phyloP scores from a whole-genome alignment of 495 filamentous ascomycete species.

The Paragyromitra xinjiangensis region DNA sequence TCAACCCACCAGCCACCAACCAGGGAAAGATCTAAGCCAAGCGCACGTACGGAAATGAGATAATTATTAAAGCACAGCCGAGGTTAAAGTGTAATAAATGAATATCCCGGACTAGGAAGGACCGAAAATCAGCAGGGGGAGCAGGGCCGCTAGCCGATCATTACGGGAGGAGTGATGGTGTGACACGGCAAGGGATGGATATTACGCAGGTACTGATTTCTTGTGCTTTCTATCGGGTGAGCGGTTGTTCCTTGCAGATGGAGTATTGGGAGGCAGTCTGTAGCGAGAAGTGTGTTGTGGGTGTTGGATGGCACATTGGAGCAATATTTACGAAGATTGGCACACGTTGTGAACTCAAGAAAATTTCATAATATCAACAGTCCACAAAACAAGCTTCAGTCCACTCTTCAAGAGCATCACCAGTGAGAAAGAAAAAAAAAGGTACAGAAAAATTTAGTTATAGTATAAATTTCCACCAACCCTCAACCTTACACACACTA shows the following conservation, averaged over 20 bases:
- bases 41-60: not conserved
- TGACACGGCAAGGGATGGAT: not conserved
- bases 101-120: not conserved
- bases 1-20: not conserved
- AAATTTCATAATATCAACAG: constrained; percentile 8
- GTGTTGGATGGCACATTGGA: not conserved
- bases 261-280: not conserved
- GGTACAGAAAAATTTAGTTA: constrained; percentile 22
- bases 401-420: constrained; percentile 4
- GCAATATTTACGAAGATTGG: not conserved
- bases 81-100: not conserved
- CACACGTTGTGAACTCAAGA: not conserved
- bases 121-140: not conserved
- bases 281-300: not conserved
- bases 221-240: not conserved
- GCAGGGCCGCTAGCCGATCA: constrained; percentile 6
- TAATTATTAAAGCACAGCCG: not conserved
- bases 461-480: constrained; percentile 32
- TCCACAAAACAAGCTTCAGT: constrained; percentile 12
- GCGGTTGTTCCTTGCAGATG: too few species aligned
- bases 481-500: constrained; percentile 13
- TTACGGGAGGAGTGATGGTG: not conserved
- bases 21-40: not conserved
- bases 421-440: not conserved
- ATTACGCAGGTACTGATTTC: not conserved